Evolutionary conservation across 1,284 basidiomycete species (phyloP).

Genomic region (Boletus holoroseus): DNA sequence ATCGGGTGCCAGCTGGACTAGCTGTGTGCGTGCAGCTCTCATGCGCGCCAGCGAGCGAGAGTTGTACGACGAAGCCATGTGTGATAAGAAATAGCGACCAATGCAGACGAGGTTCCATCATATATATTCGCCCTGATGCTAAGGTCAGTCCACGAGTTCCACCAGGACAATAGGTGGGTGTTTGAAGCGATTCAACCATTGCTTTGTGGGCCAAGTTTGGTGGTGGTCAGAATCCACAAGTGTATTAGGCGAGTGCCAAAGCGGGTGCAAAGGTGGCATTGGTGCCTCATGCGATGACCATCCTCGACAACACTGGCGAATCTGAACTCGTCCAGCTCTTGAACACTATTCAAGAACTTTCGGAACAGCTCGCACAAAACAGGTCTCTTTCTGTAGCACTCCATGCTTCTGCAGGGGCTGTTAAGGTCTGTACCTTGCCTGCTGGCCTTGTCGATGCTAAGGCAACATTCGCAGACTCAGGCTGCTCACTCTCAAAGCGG

Average conservation of each 20-base stretch:
- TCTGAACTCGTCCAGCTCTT: slow-evolving; percentile 63
- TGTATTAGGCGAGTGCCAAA: slow-evolving; percentile 3
- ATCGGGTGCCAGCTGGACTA: background rate
- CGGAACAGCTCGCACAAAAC: slow-evolving; percentile 82
- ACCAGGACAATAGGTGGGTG: slow-evolving; percentile 20
- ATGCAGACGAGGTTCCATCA: background rate
- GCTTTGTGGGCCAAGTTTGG: slow-evolving; percentile 1
- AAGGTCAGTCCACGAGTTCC: slow-evolving; percentile 12
- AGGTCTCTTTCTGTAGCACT: slow-evolving; percentile 54
- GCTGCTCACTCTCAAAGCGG: slow-evolving; percentile 75
- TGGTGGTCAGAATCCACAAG: slow-evolving; percentile 2
- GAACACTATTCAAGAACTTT: slow-evolving; percentile 70
- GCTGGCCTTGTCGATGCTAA: slow-evolving; percentile 1
- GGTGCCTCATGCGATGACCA: slow-evolving; percentile 30
- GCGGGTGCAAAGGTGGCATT: background rate
- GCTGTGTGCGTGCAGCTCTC: slow-evolving; percentile 1
- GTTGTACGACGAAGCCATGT: slow-evolving; percentile 11
- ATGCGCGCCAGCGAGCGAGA: slow-evolving; percentile 14
- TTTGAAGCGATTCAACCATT: background rate
- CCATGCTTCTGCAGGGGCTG: slow-evolving; percentile 62
- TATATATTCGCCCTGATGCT: slow-evolving; percentile 5
- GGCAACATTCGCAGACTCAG: slow-evolving; percentile 43
- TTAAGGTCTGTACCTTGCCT: slow-evolving; percentile 57
- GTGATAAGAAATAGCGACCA: background rate
- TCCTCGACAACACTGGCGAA: slow-evolving; percentile 39